These are phyloP conservation scores for Papilionanthe hybrid DNA, from an alignment of 116 monocot genomes.

Conservation along the genomic window DNA sequence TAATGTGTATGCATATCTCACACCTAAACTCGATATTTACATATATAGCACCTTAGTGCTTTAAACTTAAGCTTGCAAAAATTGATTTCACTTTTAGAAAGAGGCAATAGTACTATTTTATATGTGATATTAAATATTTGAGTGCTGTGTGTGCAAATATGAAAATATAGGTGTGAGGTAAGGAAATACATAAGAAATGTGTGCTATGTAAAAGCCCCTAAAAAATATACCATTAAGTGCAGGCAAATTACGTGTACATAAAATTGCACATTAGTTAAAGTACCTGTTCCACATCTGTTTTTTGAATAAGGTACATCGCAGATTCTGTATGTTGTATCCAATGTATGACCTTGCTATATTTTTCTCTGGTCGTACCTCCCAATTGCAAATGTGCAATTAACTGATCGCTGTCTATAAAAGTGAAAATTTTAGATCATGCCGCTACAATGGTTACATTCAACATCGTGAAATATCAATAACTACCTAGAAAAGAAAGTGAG, in stretches of 20 bases:
- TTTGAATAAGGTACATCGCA: slow-evolving; percentile 25
- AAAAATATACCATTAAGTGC: neutral
- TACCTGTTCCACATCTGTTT: slow-evolving; percentile 12
- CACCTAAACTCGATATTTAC: no score
- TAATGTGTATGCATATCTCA: no score
- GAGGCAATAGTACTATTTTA: no score
- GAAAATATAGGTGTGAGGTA: no score
- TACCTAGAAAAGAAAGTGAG: neutral
- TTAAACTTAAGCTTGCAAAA: no score
- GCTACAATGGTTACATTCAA: neutral
- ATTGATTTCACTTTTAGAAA: no score
- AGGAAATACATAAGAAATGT: no score
- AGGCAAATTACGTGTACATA: neutral
- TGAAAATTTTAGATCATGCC: neutral
- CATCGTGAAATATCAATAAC: neutral
- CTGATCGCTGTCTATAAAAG: slow-evolving; percentile 18
- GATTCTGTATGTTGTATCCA: slow-evolving; percentile 53
- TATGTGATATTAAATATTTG: no score
- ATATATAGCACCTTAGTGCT: no score
- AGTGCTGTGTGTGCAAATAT: no score
- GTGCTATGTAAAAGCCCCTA: no score
- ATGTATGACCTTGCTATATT: slow-evolving; percentile 36
- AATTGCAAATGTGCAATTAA: slow-evolving; percentile 22
- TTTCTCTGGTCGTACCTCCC: slow-evolving; percentile 31
- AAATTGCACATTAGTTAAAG: slow-evolving; percentile 2